Percentiles rank a stretch among this genome's conserved stretches.
Conservation (phyloP, 768 basidiomycete genomes). For the Phaffia australis region DNA sequence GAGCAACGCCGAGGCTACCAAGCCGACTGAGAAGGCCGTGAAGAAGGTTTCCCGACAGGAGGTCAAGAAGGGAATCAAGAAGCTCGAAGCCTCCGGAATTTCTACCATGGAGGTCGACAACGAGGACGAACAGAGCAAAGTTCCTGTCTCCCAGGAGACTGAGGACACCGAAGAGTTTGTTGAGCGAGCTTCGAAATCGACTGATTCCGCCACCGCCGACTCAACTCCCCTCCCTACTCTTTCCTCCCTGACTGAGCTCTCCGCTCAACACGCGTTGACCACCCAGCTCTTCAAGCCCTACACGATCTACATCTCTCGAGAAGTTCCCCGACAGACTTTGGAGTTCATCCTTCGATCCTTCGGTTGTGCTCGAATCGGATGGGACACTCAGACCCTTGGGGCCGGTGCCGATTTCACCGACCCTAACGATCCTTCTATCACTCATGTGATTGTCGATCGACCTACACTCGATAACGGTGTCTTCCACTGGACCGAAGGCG, state of each 20-base stretch:
- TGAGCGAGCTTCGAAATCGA: slow-evolving; percentile 36
- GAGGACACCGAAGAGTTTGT: slow-evolving; percentile 37
- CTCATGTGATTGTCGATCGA: slow-evolving; percentile 89
- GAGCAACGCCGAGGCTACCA: slow-evolving; percentile 39
- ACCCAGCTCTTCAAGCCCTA: slow-evolving; percentile 61
- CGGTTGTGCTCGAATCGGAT: slow-evolving; percentile 74
- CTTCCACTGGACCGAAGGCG: slow-evolving; percentile 26
- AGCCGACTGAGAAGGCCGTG: slow-evolving; percentile 30
- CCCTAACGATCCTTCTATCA: slow-evolving; percentile 64
- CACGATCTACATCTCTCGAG: slow-evolving; percentile 87
- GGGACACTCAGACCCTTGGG: slow-evolving; percentile 63
- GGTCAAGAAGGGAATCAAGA: slow-evolving; percentile 46
- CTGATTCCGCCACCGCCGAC: slow-evolving; percentile 32
- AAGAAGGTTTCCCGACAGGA: slow-evolving; percentile 50
- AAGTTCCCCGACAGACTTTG: slow-evolving; percentile 79
- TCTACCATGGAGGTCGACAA: slow-evolving; percentile 25
- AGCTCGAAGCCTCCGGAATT: slow-evolving; percentile 36
- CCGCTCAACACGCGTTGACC: slow-evolving; percentile 40
- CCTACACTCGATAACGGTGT: slow-evolving; percentile 45
- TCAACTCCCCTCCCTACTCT: slow-evolving; percentile 50
- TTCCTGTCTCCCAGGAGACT: slow-evolving; percentile 30
- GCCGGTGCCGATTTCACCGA: slow-evolving; percentile 42
- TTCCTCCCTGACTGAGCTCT: slow-evolving; percentile 35
- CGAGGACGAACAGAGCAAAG: slow-evolving; percentile 31
- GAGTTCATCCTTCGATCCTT: slow-evolving; percentile 88